These are phyloP conservation scores for Curvularia verruculosa DNA, from an alignment of 2,329 filamentous ascomycete genomes.

Conservation along the genomic window DNA sequence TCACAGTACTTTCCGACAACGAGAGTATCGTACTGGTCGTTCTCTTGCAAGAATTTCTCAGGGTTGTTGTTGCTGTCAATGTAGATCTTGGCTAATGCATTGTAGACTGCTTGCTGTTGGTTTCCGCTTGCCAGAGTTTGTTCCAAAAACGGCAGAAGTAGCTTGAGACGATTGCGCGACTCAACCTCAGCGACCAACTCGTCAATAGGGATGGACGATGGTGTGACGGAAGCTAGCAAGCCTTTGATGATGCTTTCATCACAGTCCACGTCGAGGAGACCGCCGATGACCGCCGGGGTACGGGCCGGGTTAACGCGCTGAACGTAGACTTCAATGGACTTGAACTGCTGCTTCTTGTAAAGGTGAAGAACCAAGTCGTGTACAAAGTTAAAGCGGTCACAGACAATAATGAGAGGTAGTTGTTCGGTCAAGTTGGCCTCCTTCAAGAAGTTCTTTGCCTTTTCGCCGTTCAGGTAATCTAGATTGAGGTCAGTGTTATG, in stretches of 20 bases:
- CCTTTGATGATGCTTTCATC: slow-evolving; percentile 96
- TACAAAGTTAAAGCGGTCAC: slow-evolving; percentile 98
- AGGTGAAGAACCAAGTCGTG: slow-evolving; percentile 95
- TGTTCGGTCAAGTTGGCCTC: slow-evolving; percentile 92
- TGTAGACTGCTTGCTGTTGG: slow-evolving; percentile 95
- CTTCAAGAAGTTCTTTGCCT: slow-evolving; percentile 99
- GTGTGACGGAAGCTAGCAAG: slow-evolving; percentile 82
- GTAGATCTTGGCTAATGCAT: slow-evolving; percentile 98
- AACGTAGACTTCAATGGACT: slow-evolving; percentile 97
- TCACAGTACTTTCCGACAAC: slow-evolving; percentile 97
- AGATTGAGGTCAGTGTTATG: slow-evolving; percentile 2
- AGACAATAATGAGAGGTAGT: slow-evolving; percentile 95
- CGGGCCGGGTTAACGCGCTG: slow-evolving; percentile 93
- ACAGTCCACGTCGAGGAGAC: slow-evolving; percentile 93
- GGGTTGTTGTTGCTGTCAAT: slow-evolving; percentile 99
- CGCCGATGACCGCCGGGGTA: slow-evolving; percentile 91
- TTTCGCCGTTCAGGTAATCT: slow-evolving; percentile 82
- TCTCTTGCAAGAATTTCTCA: slow-evolving; percentile 96
- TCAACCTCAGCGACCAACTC: slow-evolving; percentile 96
- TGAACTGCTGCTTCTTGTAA: slow-evolving; percentile 99
- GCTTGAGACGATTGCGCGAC: slow-evolving; percentile 90
- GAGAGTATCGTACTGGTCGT: slow-evolving; percentile 93
- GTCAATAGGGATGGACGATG: slow-evolving; percentile 86
- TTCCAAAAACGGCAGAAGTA: slow-evolving; percentile 94
- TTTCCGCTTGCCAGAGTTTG: slow-evolving; percentile 86